Percentiles rank a stretch among this genome's conserved stretches.
Conservation (phyloP, 2,329 filamentous ascomycete genomes). For the Cladobotryum mycophilum region DNA sequence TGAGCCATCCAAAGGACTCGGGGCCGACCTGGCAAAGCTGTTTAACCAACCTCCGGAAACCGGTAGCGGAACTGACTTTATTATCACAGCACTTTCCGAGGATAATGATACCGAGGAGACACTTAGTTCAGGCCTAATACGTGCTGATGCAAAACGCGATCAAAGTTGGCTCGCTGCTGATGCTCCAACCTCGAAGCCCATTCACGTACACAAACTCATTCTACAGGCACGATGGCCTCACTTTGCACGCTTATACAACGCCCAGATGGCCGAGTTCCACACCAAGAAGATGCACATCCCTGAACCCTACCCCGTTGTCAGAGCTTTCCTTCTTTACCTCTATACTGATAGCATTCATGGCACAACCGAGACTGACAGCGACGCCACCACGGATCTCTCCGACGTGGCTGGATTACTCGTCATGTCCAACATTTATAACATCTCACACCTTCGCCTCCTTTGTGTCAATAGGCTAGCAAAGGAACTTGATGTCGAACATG, state of each 20-base stretch:
- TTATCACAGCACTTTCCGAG: constrained; percentile 81
- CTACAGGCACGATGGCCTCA: constrained; percentile 94
- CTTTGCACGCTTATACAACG: constrained; percentile 83
- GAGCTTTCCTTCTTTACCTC: constrained; percentile 90
- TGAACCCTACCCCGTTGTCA: constrained; percentile 89
- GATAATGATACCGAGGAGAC: constrained; percentile 64
- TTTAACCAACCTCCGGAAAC: constrained; percentile 82
- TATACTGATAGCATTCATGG: constrained; percentile 87
- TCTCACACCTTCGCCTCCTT: constrained; percentile 82
- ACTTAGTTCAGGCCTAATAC: constrained; percentile 45
- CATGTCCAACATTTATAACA: constrained; percentile 97
- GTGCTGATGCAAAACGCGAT: constrained; percentile 33
- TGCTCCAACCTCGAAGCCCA: constrained; percentile 67
- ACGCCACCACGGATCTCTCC: constrained; percentile 69
- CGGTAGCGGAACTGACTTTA: constrained; percentile 83
- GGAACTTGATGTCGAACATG: constrained; percentile 90
- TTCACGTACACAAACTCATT: constrained; percentile 92
- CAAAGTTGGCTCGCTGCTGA: constrained; percentile 56
- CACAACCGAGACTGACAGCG: constrained; percentile 46
- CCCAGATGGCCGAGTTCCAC: constrained; percentile 97
- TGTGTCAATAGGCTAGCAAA: constrained; percentile 86
- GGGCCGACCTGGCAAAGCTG: constrained; percentile 75
- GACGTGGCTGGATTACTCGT: constrained; percentile 93
- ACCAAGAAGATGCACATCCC: constrained; percentile 97
- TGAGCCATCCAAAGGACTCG: constrained; percentile 62